Evolutionary conservation across 306 rosid species (phyloP).

Genomic region (Trifolium fragiferum): DNA sequence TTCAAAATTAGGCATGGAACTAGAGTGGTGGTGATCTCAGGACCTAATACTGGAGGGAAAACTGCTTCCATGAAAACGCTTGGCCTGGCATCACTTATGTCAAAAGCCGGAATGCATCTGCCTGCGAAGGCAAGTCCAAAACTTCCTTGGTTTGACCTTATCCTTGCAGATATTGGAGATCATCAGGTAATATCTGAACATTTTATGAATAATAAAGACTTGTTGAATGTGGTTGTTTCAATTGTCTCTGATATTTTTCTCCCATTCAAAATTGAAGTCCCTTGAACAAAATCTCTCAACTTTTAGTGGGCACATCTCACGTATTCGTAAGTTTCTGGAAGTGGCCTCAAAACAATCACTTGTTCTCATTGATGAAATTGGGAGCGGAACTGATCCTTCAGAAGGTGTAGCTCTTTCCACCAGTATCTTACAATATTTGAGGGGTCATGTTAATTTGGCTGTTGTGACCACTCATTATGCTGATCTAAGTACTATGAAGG

Average conservation of each 20-base stretch:
- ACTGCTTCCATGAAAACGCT: constrained; percentile 93
- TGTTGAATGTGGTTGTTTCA: constrained; percentile 42
- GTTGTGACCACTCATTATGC: constrained; percentile 94
- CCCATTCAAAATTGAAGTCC: constrained; percentile 69
- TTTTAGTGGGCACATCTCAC: constrained; percentile 90
- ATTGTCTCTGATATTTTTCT: constrained; percentile 57
- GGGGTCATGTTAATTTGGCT: constrained; percentile 73
- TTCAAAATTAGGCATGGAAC: constrained; percentile 74
- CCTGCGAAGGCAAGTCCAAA: constrained; percentile 81
- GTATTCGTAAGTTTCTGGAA: constrained; percentile 72
- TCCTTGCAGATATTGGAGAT: constrained; percentile 95
- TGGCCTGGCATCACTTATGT: constrained; percentile 93
- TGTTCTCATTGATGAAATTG: constrained; percentile 94
- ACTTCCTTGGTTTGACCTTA: constrained; percentile 95
- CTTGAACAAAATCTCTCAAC: constrained; percentile 97
- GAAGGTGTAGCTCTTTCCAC: constrained; percentile 98
- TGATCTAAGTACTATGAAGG: constrained; percentile 82
- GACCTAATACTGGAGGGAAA: constrained; percentile 98
- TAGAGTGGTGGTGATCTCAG: constrained; percentile 91
- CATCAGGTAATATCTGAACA: constrained; percentile 76
- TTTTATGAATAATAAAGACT: constrained; percentile 43
- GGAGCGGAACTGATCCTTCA: constrained; percentile 96
- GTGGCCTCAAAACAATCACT: constrained; percentile 78
- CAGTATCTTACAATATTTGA: constrained; percentile 85
- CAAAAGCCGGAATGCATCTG: constrained; percentile 94